Conservation (phyloP, 176 grass and related monocot genomes). For the Cenchrus purpureus region DNA sequence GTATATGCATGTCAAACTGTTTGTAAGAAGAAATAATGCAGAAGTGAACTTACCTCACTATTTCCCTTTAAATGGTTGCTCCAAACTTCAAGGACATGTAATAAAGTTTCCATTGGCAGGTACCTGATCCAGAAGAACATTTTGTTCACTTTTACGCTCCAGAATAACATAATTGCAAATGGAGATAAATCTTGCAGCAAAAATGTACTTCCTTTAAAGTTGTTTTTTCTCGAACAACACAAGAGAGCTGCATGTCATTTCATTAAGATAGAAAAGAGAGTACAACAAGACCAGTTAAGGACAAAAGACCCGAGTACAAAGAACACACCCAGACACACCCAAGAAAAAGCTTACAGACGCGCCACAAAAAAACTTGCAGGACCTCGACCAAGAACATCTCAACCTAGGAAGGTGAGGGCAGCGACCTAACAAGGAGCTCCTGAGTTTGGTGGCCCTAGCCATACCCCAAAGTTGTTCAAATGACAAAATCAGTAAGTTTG, state of each 20-base stretch:
- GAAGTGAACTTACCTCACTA: constrained; percentile 59
- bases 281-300: too few species aligned
- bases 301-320: too few species aligned
- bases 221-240: not conserved
- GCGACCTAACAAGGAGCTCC: too few species aligned
- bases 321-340: too few species aligned
- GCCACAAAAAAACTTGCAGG: too few species aligned
- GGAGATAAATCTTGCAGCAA: constrained; percentile 11
- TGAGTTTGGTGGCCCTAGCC: too few species aligned
- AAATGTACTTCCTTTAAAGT: not conserved
- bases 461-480: not conserved
- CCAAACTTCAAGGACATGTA: constrained; percentile 68
- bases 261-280: too few species aligned
- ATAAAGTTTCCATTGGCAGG: constrained; percentile 59
- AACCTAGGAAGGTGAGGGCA: too few species aligned
- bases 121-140: constrained; percentile 65
- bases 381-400: too few species aligned
- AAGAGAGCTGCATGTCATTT: too few species aligned
- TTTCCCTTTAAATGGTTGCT: constrained; percentile 60
- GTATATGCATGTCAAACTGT: not conserved
- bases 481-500: constrained; percentile 7
- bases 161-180: constrained; percentile 13
- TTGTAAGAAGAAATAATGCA: not conserved
- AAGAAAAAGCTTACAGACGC: too few species aligned
- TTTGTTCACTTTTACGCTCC: constrained; percentile 29